Conservation (phyloP, 345 rosid genomes). For the Boechera divaricarpa region DNA sequence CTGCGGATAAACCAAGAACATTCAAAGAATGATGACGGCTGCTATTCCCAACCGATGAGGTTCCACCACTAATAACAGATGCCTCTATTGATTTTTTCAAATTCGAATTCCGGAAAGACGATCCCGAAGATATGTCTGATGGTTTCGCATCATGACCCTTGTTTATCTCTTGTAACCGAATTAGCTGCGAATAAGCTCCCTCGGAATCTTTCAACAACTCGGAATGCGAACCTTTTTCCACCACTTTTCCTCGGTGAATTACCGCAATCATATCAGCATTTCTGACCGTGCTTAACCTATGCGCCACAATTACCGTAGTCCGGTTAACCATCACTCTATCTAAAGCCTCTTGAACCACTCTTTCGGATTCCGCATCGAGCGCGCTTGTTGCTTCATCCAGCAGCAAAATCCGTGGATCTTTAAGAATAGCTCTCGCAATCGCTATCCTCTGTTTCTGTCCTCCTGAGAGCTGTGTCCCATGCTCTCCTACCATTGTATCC, state of each 20-base stretch:
- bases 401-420: slow-evolving; percentile 74
- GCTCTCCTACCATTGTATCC: slow-evolving; percentile 93
- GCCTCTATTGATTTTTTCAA: slow-evolving; percentile 39
- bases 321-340: slow-evolving; percentile 79
- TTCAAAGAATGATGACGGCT: slow-evolving; percentile 43
- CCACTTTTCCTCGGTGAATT: slow-evolving; percentile 76
- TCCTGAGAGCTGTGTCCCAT: slow-evolving; percentile 90
- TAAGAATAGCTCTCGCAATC: slow-evolving; percentile 85
- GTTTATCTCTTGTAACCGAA: slow-evolving; percentile 67
- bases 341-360: slow-evolving; percentile 83
- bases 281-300: slow-evolving; percentile 78
- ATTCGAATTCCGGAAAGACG: slow-evolving; percentile 46
- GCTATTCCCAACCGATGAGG: slow-evolving; percentile 38
- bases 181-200: slow-evolving; percentile 85
- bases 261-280: slow-evolving; percentile 81
- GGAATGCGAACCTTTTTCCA: slow-evolving; percentile 78
- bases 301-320: slow-evolving; percentile 84
- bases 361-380: slow-evolving; percentile 86
- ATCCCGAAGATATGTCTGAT: slow-evolving; percentile 29
- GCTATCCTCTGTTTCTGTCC: slow-evolving; percentile 98
- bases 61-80: slow-evolving; percentile 28
- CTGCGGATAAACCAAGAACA: slow-evolving; percentile 36
- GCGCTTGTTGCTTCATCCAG: slow-evolving; percentile 95
- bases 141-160: slow-evolving; percentile 22
- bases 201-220: slow-evolving; percentile 64